These are phyloP conservation scores for Claviceps fusiformis DNA, from an alignment of 2,329 filamentous ascomycete species.

Conservation along the genomic window DNA sequence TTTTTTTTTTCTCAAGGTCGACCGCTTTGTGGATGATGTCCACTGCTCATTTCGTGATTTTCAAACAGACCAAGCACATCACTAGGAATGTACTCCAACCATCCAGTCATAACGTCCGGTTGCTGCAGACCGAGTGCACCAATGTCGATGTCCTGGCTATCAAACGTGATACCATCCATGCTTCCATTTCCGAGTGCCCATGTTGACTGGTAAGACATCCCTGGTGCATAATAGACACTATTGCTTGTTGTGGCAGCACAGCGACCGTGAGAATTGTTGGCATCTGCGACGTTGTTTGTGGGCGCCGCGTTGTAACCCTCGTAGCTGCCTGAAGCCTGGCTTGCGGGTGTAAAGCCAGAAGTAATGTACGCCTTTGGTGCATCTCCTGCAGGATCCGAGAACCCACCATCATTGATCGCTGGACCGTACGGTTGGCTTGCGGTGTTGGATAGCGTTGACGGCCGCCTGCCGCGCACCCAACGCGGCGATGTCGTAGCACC, in stretches of 20 bases:
- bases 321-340: conserved; percentile 28
- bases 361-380: conserved; percentile 19
- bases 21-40: conserved; percentile 3
- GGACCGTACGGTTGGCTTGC: conserved; percentile 11
- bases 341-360: conserved; percentile 25
- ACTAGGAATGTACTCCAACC: conserved; percentile 59
- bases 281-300: conserved; percentile 26
- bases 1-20: neutral
- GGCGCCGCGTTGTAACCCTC: conserved; percentile 31
- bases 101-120: conserved; percentile 54
- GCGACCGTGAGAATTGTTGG: neutral
- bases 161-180: conserved; percentile 51
- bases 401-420: conserved; percentile 17
- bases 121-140: conserved; percentile 42
- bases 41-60: conserved; percentile 17
- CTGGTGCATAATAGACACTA: conserved; percentile 15
- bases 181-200: conserved; percentile 21
- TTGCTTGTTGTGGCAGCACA: neutral
- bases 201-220: conserved; percentile 15
- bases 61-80: conserved; percentile 49
- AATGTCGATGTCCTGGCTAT: conserved; percentile 68
- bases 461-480: conserved; percentile 13
- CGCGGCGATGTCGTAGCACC: conserved; percentile 31
- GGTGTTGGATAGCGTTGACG: conserved; percentile 11
- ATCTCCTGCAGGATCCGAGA: conserved; percentile 15